Conservation (phyloP, 2,329 filamentous ascomycete genomes). For the Madurella mycetomatis region DNA sequence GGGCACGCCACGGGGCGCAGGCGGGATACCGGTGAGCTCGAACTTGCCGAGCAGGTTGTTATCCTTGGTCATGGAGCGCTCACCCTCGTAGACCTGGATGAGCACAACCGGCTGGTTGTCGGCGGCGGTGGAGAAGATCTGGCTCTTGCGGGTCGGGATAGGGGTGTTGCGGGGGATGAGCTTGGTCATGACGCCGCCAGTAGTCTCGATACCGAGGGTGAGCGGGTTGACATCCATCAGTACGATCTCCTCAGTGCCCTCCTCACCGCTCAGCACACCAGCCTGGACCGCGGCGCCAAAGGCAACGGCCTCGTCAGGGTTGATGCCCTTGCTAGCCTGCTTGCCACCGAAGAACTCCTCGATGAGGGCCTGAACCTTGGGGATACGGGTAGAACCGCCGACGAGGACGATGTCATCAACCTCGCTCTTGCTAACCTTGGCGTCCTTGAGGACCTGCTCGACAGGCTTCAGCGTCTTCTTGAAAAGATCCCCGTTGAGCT, state of each 20-base stretch:
- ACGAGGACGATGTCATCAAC: constrained; percentile 96
- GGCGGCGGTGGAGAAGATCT: constrained; percentile 96
- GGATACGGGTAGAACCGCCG: constrained; percentile 98
- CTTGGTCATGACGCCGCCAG: constrained; percentile 96
- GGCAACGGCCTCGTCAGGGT: constrained; percentile 98
- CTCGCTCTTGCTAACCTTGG: constrained; percentile 93
- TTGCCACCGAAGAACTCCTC: constrained; percentile 95
- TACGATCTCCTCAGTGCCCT: constrained; percentile 73
- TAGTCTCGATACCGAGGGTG: constrained; percentile 96
- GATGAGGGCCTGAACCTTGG: constrained; percentile 91
- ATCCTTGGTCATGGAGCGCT: constrained; percentile 91
- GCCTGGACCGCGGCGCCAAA: constrained; percentile 97
- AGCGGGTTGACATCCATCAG: constrained; percentile 98
- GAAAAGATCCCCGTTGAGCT: constrained; percentile 98
- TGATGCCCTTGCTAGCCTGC: constrained; percentile 98
- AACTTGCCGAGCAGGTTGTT: constrained; percentile 99
- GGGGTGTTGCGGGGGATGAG: constrained; percentile 93
- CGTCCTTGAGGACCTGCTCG: constrained; percentile 97
- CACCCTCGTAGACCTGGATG: constrained; percentile 94
- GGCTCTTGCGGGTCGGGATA: constrained; percentile 93
- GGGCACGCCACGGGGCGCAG: constrained; percentile 91
- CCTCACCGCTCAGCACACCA: constrained; percentile 88
- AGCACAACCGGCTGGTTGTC: constrained; percentile 96
- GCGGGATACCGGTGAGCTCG: constrained; percentile 92
- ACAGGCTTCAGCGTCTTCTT: constrained; percentile 99